phyloP scores from a whole-genome alignment of 176 grass and related monocot species.

The Zoysia pacifica region DNA sequence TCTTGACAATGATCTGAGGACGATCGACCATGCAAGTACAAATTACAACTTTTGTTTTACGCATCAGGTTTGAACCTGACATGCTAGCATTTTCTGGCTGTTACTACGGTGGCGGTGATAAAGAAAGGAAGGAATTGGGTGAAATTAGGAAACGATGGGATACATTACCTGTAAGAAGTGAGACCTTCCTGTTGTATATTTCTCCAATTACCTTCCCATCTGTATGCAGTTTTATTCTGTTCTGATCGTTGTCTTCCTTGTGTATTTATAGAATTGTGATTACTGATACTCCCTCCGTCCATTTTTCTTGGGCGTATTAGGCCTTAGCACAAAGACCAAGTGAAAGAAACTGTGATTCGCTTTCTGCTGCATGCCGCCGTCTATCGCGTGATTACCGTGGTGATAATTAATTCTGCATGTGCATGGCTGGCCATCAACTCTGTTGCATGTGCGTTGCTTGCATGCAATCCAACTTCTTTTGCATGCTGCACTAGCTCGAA shows the following conservation, averaged over 20 bases:
- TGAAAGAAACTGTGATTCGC: too few relatives aligned
- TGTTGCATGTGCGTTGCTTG: too few relatives aligned
- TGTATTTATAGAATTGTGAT: neutral
- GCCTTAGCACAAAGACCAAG: too few relatives aligned
- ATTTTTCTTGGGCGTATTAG: too few relatives aligned
- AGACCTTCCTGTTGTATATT: slow-evolving; percentile 22
- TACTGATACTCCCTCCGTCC: neutral
- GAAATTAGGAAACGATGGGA: slow-evolving; percentile 97
- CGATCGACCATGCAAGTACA: neutral
- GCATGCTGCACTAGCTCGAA: too few relatives aligned
- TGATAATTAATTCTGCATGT: too few relatives aligned
- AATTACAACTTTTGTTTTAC: slow-evolving; percentile 19
- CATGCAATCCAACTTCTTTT: too few relatives aligned
- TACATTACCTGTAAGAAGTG: slow-evolving; percentile 83
- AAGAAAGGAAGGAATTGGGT: slow-evolving; percentile 75
- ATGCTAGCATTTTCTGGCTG: slow-evolving; percentile 99
- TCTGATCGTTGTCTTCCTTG: neutral
- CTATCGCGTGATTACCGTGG: too few relatives aligned
- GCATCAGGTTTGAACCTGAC: slow-evolving; percentile 87
- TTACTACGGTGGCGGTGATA: slow-evolving; percentile 92
- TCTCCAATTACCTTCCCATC: neutral
- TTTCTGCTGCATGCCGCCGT: too few relatives aligned
- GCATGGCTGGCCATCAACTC: too few relatives aligned
- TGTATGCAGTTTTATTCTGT: neutral
- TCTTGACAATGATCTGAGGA: slow-evolving; percentile 21